These are phyloP conservation scores for Xylariaceae sp. DNA, from an alignment of 2,329 filamentous ascomycete genomes.

Conservation along the genomic window DNA sequence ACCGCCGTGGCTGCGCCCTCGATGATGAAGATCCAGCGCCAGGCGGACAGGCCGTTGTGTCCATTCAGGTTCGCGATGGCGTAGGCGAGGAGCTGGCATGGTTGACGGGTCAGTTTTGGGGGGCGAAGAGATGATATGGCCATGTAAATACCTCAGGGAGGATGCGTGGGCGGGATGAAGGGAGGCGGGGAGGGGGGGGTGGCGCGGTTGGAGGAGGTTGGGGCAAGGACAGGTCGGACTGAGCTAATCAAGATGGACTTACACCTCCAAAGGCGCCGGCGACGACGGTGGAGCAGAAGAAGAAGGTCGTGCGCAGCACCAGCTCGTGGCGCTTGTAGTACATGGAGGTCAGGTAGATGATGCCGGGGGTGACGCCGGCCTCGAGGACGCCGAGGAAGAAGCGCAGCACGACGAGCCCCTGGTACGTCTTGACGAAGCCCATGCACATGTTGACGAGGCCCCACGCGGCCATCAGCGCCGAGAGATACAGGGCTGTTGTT, in stretches of 20 bases:
- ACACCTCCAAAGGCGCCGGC: conserved; percentile 45
- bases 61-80: not conserved
- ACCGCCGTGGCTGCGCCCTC: conserved; percentile 49
- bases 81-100: not conserved
- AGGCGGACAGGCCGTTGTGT: conserved; percentile 40
- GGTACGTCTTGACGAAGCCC: conserved; percentile 42
- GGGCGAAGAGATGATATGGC: not conserved
- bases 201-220: no score
- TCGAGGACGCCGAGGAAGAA: conserved; percentile 47
- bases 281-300: conserved; percentile 45
- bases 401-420: conserved; percentile 38
- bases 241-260: not conserved
- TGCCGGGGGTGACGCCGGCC: conserved; percentile 50
- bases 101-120: not conserved
- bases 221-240: no score
- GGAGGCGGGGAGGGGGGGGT: no score
- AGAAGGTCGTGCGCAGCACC: conserved; percentile 47
- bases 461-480: conserved; percentile 46
- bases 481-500: no score
- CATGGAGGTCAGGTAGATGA: conserved; percentile 47
- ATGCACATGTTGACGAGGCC: conserved; percentile 47
- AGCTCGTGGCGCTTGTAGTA: conserved; percentile 52
- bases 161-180: no score
- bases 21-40: conserved; percentile 58
- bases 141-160: no score